Evolutionary conservation across 2,329 filamentous ascomycete species (phyloP).

Genomic region (Paracoccidioides lutzii): DNA sequence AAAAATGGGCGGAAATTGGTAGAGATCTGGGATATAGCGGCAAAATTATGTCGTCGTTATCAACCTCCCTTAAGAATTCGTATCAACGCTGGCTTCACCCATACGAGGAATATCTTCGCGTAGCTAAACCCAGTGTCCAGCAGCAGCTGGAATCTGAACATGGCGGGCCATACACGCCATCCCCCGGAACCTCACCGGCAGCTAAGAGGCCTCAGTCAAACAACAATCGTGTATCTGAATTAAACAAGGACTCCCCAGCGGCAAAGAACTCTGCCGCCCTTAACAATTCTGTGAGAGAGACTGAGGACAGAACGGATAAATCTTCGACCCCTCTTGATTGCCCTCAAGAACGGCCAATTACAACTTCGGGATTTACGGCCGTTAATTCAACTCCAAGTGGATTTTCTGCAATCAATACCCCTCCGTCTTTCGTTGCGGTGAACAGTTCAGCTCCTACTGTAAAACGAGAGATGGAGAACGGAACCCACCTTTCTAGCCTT

Average conservation of each 20-base stretch:
- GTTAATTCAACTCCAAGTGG: constrained; percentile 48
- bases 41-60: constrained; percentile 98
- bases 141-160: constrained; percentile 89
- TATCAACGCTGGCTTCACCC: constrained; percentile 95
- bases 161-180: constrained; percentile 75
- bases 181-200: constrained; percentile 61
- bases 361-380: constrained; percentile 50
- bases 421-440: constrained; percentile 31
- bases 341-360: constrained; percentile 28
- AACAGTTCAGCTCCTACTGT: constrained; percentile 26
- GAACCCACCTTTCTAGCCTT: constrained; percentile 48
- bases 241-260: constrained; percentile 55
- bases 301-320: constrained; percentile 21
- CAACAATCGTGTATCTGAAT: constrained; percentile 35
- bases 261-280: constrained; percentile 44
- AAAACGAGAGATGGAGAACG: constrained; percentile 42
- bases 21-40: constrained; percentile 93
- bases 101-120: constrained; percentile 84
- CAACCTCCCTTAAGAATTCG: constrained; percentile 94
- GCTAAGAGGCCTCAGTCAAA: constrained; percentile 35
- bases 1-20: constrained; percentile 98
- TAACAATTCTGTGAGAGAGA: constrained; percentile 40
- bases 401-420: constrained; percentile 49
- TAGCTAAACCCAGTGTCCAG: constrained; percentile 91
- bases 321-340: constrained; percentile 24